A percentile compares a stretch with the other conserved stretches of the same genome.
Conservation (phyloP, 2,329 filamentous ascomycete genomes). For the Lachnellula hyalina region DNA sequence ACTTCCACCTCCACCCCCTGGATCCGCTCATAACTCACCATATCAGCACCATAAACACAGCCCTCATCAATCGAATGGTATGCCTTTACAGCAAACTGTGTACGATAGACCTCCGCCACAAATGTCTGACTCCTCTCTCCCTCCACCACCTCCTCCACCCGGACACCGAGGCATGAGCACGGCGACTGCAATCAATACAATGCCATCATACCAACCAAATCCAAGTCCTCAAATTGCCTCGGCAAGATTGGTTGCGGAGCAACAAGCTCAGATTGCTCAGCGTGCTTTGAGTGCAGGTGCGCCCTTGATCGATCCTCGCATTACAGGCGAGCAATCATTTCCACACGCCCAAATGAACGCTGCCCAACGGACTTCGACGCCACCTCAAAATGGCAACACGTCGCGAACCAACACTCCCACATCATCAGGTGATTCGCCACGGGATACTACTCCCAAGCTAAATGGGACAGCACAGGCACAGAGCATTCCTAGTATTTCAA, state of each 20-base stretch:
- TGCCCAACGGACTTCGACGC: constrained; percentile 15
- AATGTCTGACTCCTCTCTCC: constrained; percentile 31
- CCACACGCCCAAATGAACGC: constrained; percentile 19
- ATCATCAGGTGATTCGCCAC: constrained; percentile 15
- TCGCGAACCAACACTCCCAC: constrained; percentile 20
- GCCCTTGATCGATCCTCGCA: constrained; percentile 25
- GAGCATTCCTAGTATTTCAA: constrained; percentile 30
- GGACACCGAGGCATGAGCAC: constrained; percentile 25
- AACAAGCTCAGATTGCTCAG: constrained; percentile 26
- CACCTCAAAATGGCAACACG: constrained; percentile 17
- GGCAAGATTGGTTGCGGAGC: constrained; percentile 31
- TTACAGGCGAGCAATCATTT: constrained; percentile 11
- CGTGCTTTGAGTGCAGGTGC: constrained; percentile 25
- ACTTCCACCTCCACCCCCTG: constrained; percentile 34
- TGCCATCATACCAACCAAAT: constrained; percentile 30
- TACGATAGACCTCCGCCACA: constrained; percentile 33
- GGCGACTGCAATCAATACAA: constrained; percentile 21
- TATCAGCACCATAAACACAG: constrained; percentile 29
- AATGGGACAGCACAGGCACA: constrained; percentile 24
- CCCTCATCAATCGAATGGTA: constrained; percentile 20
- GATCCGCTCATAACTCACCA: constrained; percentile 26
- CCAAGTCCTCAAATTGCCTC: constrained; percentile 37
- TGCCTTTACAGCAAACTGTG: constrained; percentile 19
- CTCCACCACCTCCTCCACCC: constrained; percentile 26
- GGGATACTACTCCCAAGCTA: constrained; percentile 14